Percentiles rank a stretch among this genome's conserved stretches.
Evolutionary conservation across 768 basidiomycete species (phyloP).

Genomic region (Tylopilus subfusipes): DNA sequence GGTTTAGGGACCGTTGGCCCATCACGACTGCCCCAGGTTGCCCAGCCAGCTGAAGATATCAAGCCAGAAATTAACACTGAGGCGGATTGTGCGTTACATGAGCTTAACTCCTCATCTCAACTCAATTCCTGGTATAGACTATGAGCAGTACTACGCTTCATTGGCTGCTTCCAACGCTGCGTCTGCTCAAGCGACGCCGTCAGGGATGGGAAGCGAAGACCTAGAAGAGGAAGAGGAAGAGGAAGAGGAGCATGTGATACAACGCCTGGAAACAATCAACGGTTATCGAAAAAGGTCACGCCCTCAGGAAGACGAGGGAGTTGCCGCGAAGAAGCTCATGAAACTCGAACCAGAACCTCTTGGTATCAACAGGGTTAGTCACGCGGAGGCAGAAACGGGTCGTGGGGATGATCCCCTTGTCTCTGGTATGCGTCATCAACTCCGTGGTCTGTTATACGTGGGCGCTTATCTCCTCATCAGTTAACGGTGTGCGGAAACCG

Average conservation of each 20-base stretch:
- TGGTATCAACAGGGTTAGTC: conserved; percentile 16
- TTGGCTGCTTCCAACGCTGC: conserved; percentile 61
- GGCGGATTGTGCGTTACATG: conserved; percentile 54
- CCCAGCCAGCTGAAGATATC: conserved; percentile 31
- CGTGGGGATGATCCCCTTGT: conserved; percentile 51
- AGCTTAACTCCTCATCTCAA: neutral
- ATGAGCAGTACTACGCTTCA: conserved; percentile 80
- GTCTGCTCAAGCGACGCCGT: conserved; percentile 60
- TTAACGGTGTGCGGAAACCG: conserved; percentile 69
- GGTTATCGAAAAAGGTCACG: conserved; percentile 73
- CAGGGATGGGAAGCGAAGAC: conserved; percentile 51
- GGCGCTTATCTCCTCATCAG: conserved; percentile 35
- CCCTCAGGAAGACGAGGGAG: conserved; percentile 56
- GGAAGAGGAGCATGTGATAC: conserved; percentile 68
- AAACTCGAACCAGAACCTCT: conserved; percentile 38
- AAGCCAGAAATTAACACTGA: conserved; percentile 55
- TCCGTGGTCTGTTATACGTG: neutral
- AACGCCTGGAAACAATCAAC: conserved; percentile 67
- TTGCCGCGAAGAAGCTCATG: conserved; percentile 35
- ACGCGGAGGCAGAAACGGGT: neutral
- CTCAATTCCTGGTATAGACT: conserved; percentile 44
- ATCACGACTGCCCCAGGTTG: conserved; percentile 28
- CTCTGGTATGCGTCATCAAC: conserved; percentile 47
- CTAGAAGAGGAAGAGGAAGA: conserved; percentile 75
- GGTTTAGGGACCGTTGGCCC: conserved; percentile 59